These are phyloP conservation scores for Fremontodendron californicum DNA, from an alignment of 345 rosid genomes.

Conservation along the genomic window DNA sequence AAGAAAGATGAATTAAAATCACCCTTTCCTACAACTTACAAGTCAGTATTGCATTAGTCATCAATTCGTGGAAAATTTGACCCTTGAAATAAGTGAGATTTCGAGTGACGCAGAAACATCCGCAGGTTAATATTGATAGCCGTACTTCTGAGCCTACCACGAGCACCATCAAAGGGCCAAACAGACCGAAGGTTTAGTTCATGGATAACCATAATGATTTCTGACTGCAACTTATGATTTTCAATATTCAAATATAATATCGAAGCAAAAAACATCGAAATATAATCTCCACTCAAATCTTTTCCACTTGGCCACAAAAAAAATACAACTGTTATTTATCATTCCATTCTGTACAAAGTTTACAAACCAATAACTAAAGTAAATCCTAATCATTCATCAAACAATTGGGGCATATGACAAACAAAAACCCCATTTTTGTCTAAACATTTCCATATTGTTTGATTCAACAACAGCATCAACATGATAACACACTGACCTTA, in stretches of 20 bases:
- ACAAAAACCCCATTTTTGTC: conserved; percentile 16
- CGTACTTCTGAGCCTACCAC: not conserved
- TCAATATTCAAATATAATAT: not conserved
- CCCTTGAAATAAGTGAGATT: not conserved
- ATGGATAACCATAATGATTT: not conserved
- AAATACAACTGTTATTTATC: conserved; percentile 6
- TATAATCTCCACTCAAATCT: not conserved
- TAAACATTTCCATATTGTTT: not conserved
- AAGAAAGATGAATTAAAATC: not conserved
- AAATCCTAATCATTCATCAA: not conserved
- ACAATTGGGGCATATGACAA: conserved; percentile 5
- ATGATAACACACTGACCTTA: conserved; percentile 80
- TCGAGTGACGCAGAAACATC: not conserved
- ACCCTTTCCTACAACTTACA: not conserved
- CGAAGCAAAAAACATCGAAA: not conserved
- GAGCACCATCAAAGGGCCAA: not conserved
- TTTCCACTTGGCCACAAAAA: not conserved
- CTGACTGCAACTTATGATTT: not conserved
- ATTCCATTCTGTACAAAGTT: conserved; percentile 9
- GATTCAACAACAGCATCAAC: conserved; percentile 4
- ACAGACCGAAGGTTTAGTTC: not conserved
- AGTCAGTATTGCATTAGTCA: not conserved
- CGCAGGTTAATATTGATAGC: not conserved
- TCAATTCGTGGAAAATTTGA: not conserved
- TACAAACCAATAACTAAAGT: not conserved